A percentile compares a stretch with the other conserved stretches of the same genome.
Conservation (phyloP, 2,329 filamentous ascomycete species). For the Sarocladium strictum region DNA sequence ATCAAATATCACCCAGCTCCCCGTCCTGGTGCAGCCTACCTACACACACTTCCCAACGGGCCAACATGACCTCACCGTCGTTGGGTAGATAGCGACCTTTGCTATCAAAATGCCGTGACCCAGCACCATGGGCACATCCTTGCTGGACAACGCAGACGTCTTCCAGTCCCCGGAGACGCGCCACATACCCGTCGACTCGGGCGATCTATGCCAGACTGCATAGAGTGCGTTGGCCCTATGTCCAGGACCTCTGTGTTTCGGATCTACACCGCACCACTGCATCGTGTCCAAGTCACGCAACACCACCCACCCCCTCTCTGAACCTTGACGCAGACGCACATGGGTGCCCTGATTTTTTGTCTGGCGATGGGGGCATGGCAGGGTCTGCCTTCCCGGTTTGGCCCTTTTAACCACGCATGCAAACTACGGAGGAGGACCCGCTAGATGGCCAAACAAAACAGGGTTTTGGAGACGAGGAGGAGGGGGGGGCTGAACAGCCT, state of each 20-base stretch:
- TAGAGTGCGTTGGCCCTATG: constrained; percentile 8
- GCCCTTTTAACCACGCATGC: neutral
- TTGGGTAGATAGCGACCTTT: neutral
- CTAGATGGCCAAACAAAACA: constrained; percentile 1
- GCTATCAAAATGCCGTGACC: neutral
- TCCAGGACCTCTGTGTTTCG: constrained; percentile 8
- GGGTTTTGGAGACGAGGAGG: neutral
- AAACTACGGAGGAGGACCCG: neutral
- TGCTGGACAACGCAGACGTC: neutral
- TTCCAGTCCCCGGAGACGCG: neutral
- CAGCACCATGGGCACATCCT: constrained; percentile 7
- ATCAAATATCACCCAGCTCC: neutral
- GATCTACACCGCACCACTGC: constrained; percentile 10
- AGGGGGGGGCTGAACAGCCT: neutral
- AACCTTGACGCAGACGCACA: neutral
- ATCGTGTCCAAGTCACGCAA: neutral
- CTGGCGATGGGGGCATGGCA: neutral
- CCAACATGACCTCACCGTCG: neutral
- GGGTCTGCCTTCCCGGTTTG: neutral
- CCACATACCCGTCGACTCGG: neutral
- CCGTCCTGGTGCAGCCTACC: no score
- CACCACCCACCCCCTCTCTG: neutral
- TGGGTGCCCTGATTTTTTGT: neutral
- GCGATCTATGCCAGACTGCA: constrained; percentile 9
- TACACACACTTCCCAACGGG: neutral